Conservation (phyloP, 495 filamentous ascomycete species). For the Evansstolkia leycettana region DNA sequence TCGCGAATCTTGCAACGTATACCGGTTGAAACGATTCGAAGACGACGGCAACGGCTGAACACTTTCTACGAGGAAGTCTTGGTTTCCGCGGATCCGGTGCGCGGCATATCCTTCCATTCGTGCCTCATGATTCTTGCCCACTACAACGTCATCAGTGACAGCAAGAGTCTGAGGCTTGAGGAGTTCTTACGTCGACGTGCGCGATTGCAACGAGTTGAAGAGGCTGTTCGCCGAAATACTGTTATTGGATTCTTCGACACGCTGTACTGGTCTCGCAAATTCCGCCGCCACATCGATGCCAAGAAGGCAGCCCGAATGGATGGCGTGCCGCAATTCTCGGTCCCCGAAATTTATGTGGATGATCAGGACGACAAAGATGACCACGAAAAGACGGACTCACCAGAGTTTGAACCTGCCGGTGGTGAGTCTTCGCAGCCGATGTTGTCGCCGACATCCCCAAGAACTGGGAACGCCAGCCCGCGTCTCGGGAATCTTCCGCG, state of each 20-base stretch:
- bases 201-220: slow-evolving; percentile 88
- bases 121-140: slow-evolving; percentile 97
- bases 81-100: slow-evolving; percentile 77
- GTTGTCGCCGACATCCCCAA: slow-evolving; percentile 27
- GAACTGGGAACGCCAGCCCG: slow-evolving; percentile 15
- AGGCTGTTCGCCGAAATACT: slow-evolving; percentile 77
- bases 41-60: slow-evolving; percentile 67
- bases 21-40: slow-evolving; percentile 59
- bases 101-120: slow-evolving; percentile 83
- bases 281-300: slow-evolving; percentile 56
- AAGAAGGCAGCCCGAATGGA: slow-evolving; percentile 64
- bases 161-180: slow-evolving; percentile 83
- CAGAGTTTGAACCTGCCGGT: slow-evolving; percentile 1
- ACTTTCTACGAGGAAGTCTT: slow-evolving; percentile 93
- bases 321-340: slow-evolving; percentile 63
- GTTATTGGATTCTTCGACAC: slow-evolving; percentile 96
- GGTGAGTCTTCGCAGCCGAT: slow-evolving; percentile 11
- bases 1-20: slow-evolving; percentile 64
- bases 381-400: slow-evolving; percentile 6
- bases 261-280: slow-evolving; percentile 75
- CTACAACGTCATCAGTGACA: slow-evolving; percentile 98
- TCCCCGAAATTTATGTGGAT: slow-evolving; percentile 87
- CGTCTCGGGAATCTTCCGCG: slow-evolving; percentile 17
- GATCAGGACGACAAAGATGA: slow-evolving; percentile 27
- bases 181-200: slow-evolving; percentile 89